These are phyloP conservation scores for Emericellopsis atlantica DNA, from an alignment of 2,329 filamentous ascomycete species.

Conservation along the genomic window DNA sequence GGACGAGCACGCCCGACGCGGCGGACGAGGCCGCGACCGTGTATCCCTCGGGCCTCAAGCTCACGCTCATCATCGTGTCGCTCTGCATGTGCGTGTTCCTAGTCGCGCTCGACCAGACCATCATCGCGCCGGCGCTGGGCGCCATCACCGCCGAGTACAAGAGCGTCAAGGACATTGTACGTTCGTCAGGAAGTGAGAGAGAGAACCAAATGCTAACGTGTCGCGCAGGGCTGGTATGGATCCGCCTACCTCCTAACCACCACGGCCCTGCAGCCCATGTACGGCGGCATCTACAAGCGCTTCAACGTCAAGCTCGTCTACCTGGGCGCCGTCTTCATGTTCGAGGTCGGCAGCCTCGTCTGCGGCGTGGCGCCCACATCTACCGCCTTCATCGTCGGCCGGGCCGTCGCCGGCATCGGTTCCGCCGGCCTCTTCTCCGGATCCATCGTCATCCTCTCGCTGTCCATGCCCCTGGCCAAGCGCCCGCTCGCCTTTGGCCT, in stretches of 20 bases:
- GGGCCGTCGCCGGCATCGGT: constrained; percentile 30
- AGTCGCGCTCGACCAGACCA: constrained; percentile 22
- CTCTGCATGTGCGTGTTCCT: constrained; percentile 15
- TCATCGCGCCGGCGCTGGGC: constrained; percentile 13
- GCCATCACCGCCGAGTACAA: constrained; percentile 4
- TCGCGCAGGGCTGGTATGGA: constrained; percentile 29
- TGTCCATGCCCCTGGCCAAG: constrained; percentile 7
- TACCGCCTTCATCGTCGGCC: constrained; percentile 35
- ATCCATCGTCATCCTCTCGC: constrained; percentile 7
- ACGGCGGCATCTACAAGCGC: constrained; percentile 34
- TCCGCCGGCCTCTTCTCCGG: constrained; percentile 8
- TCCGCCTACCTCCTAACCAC: constrained; percentile 34
- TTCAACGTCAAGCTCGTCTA: constrained; percentile 35
- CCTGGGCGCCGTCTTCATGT: constrained; percentile 27
- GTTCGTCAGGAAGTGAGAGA: constrained; percentile 1
- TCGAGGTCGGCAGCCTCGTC: constrained; percentile 29
- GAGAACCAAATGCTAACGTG: neutral
- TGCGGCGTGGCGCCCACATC: constrained; percentile 31
- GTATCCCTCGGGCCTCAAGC: constrained; percentile 26
- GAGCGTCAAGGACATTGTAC: constrained; percentile 11
- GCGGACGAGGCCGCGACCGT: constrained; percentile 7
- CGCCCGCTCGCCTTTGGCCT: constrained; percentile 6
- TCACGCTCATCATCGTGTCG: constrained; percentile 1
- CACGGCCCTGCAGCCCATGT: constrained; percentile 35
- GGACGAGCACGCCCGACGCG: neutral